Conservation (phyloP, 2,329 filamentous ascomycete genomes). For the Xylariaceae sp. region DNA sequence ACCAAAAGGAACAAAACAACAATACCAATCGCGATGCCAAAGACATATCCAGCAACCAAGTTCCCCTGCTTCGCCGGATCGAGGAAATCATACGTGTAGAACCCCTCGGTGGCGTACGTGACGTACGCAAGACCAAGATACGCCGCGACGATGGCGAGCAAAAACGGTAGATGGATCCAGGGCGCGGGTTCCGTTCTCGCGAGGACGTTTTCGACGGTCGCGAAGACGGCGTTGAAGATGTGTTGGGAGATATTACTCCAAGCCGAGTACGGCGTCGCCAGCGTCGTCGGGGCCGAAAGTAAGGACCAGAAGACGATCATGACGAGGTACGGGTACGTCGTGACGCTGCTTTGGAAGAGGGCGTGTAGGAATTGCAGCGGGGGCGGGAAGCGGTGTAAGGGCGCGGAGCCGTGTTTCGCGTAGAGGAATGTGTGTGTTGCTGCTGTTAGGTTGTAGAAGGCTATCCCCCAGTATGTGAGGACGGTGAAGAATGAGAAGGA, state of each 20-base stretch:
- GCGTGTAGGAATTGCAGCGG: conserved; percentile 60
- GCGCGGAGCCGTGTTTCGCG: conserved; percentile 45
- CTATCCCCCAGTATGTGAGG: conserved; percentile 75
- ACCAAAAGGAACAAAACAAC: conserved; percentile 41
- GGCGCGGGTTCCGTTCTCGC: conserved; percentile 55
- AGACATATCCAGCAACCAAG: conserved; percentile 56
- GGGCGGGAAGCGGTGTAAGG: conserved; percentile 56
- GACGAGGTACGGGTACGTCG: conserved; percentile 62
- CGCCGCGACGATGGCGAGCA: conserved; percentile 63
- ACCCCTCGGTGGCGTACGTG: conserved; percentile 62
- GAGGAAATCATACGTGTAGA: conserved; percentile 77
- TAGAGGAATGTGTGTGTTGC: conserved; percentile 66
- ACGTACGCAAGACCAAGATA: conserved; percentile 73
- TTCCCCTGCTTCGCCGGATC: conserved; percentile 50
- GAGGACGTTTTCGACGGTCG: conserved; percentile 68
- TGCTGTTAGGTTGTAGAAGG: conserved; percentile 69
- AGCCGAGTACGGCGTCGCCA: conserved; percentile 43
- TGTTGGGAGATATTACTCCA: conserved; percentile 71
- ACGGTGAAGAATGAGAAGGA: conserved; percentile 80
- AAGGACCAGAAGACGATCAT: conserved; percentile 66
- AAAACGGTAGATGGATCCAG: conserved; percentile 60
- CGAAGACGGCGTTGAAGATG: conserved; percentile 66
- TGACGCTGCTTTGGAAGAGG: conserved; percentile 58
- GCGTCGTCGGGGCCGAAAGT: conserved; percentile 62
- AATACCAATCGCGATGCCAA: conserved; percentile 44